Percentiles rank a stretch among this genome's conserved stretches.
phyloP scores from a whole-genome alignment of 1,139 yeast genomes.

The Kurtzmaniella quercitrusa region DNA sequence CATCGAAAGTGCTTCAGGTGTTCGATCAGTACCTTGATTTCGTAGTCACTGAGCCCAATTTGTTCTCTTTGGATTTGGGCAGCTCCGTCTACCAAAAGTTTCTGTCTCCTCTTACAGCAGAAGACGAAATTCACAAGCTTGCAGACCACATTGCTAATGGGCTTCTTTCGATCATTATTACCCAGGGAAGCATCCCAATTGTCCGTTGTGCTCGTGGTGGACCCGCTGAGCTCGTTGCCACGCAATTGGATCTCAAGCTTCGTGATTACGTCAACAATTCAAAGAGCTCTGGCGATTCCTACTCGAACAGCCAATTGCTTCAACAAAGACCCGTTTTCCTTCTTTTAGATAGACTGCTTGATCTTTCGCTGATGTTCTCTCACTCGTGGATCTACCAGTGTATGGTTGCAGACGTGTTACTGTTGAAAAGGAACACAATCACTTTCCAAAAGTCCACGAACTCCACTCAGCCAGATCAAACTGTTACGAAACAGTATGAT shows the following conservation, averaged over 20 bases:
- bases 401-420: constrained; percentile 89
- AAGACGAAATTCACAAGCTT: constrained; percentile 63
- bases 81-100: constrained; percentile 58
- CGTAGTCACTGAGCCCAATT: constrained; percentile 86
- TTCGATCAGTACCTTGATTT: constrained; percentile 92
- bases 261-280: constrained; percentile 82
- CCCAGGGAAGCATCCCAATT: constrained; percentile 77
- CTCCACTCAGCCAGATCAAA: constrained; percentile 2
- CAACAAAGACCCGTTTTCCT: constrained; percentile 71
- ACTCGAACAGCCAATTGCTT: constrained; percentile 21
- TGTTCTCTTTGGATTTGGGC: constrained; percentile 73
- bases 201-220: constrained; percentile 91
- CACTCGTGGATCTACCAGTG: constrained; percentile 99
- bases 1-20: constrained; percentile 74
- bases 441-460: constrained; percentile 29
- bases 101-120: constrained; percentile 67
- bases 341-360: constrained; percentile 82
- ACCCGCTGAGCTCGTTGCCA: constrained; percentile 92
- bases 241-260: constrained; percentile 73
- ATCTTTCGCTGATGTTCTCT: constrained; percentile 87
- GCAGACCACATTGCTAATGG: constrained; percentile 78
- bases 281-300: constrained; percentile 13
- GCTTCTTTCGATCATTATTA: constrained; percentile 71
- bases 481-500: constrained; percentile 54
- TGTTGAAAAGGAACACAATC: constrained; percentile 71